Conservation (phyloP, 1,284 basidiomycete genomes). For the Schizopora paradoxa region DNA sequence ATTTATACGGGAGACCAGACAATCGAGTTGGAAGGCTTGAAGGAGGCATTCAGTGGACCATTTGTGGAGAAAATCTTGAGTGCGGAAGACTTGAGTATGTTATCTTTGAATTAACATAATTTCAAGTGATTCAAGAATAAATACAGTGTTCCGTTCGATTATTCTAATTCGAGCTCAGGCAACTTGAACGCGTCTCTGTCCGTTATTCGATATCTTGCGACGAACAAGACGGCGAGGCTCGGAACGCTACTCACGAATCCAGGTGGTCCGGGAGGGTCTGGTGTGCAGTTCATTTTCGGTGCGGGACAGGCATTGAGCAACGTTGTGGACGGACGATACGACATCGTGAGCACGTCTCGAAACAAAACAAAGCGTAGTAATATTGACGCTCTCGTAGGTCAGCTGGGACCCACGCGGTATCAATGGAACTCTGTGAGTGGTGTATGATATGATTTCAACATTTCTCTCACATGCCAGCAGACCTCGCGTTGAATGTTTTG, state of each 20-base stretch:
- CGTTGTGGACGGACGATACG: conserved; percentile 23
- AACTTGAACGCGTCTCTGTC: conserved; percentile 20
- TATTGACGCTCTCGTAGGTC: conserved; percentile 19
- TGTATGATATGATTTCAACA: not conserved
- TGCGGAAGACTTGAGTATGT: conserved; percentile 17
- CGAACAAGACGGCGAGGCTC: conserved; percentile 17
- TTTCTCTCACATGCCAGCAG: conserved; percentile 10
- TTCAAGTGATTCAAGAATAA: not conserved
- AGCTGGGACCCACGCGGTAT: conserved; percentile 27
- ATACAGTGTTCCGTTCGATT: conserved; percentile 20
- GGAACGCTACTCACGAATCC: conserved; percentile 21
- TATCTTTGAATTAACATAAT: not conserved
- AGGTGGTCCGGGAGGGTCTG: conserved; percentile 22
- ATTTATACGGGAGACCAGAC: not conserved
- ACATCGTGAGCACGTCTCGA: conserved; percentile 15
- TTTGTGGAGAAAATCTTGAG: conserved; percentile 18
- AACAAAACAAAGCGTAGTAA: not conserved
- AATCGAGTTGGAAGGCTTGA: not conserved
- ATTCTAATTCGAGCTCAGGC: conserved; percentile 17
- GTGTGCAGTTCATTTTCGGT: conserved; percentile 24
- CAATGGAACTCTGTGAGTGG: conserved; percentile 23
- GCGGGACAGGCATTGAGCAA: conserved; percentile 22
- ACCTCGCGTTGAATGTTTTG: conserved; percentile 24
- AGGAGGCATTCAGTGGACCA: conserved; percentile 9
- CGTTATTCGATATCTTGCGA: conserved; percentile 20